These are phyloP conservation scores for Fusarium duplospermum DNA, from an alignment of 2,329 filamentous ascomycete species.

Conservation along the genomic window DNA sequence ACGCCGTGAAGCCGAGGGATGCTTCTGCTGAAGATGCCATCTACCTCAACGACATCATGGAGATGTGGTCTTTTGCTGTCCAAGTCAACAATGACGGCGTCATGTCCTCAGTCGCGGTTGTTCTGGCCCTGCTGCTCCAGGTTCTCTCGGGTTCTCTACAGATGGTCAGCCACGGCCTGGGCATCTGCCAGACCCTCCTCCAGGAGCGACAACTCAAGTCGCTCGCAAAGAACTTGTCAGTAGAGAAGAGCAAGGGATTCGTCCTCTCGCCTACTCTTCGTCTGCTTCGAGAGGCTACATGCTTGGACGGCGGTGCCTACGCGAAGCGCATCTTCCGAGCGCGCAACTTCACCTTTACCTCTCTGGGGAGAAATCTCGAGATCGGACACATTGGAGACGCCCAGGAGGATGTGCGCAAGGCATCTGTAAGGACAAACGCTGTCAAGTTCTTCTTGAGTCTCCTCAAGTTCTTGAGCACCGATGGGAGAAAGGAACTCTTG, in stretches of 20 bases:
- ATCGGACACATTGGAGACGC: conserved; percentile 69
- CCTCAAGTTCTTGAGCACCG: conserved; percentile 80
- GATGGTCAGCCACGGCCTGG: conserved; percentile 78
- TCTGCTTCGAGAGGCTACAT: conserved; percentile 85
- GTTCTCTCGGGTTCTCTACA: conserved; percentile 80
- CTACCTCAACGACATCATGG: conserved; percentile 83
- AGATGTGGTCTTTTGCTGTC: conserved; percentile 87
- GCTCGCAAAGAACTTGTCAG: conserved; percentile 80
- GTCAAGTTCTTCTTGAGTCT: conserved; percentile 84
- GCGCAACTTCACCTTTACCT: conserved; percentile 82
- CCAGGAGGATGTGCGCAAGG: conserved; percentile 74
- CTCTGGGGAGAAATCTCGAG: conserved; percentile 82
- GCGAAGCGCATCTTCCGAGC: conserved; percentile 82
- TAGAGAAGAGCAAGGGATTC: conserved; percentile 85
- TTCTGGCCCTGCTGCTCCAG: conserved; percentile 84
- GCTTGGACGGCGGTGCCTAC: conserved; percentile 85
- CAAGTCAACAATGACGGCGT: conserved; percentile 84
- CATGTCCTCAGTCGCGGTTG: conserved; percentile 82
- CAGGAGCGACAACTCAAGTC: conserved; percentile 85
- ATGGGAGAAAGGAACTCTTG: conserved; percentile 84
- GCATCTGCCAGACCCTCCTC: conserved; percentile 84
- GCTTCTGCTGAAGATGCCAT: conserved; percentile 60
- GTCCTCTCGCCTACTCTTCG: conserved; percentile 90
- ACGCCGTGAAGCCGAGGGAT: conserved; percentile 62
- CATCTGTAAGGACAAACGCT: conserved; percentile 85